Evolutionary conservation across 2,329 filamentous ascomycete genomes (phyloP), one percentile per base, ranked within the genome.

Genomic region (Macrophomina tecta): DNA sequence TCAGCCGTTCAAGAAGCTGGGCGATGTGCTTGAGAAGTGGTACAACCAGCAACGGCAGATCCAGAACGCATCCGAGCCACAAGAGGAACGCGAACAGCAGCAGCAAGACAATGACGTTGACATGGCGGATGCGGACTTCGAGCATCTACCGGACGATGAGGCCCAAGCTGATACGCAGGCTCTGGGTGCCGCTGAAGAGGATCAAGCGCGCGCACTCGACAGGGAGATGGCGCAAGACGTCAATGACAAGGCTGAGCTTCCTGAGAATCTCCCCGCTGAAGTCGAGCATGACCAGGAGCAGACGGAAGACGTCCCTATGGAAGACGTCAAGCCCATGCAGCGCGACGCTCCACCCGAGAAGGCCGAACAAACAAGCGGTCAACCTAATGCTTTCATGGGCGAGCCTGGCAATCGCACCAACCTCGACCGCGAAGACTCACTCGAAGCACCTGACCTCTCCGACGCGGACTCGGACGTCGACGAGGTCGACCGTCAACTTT

Each of bases 1-100:
- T 53, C 88, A 95, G 71, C 91, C 93, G 1, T 97, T 97, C 84
- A 95, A 95, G 81, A 96, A 97, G 75, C 87, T 99, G 36, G 95
- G 95, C 28, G 93, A 99, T 80, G 91, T 93, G 5, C 84, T 99
- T 38, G 94, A 98, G 77, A 88, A 90, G 72, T 99, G 94, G 92
- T 94, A 98, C 78, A 88, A 92, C 67, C 92, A 93, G 74, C 92
- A 96, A 73, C 88, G 87, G 55, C 91, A 97, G 69, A 98, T 99
- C 72, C 78, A 76, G 12, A 77, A 81, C 38, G 73, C 79, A 3
- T 73, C 68, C 2, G 58, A 49, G 45, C 84, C 87, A 55, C 81
- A 85, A 12, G 79, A 84, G 23, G 58, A 62, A 5, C 83, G 86
- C 38, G 79, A 87, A 70, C 81, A 62, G 70, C 81, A 83, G 60